These are phyloP conservation scores for Aquilaria agallochum DNA, from an alignment of 441 rosid genomes.

Conservation along the genomic window DNA sequence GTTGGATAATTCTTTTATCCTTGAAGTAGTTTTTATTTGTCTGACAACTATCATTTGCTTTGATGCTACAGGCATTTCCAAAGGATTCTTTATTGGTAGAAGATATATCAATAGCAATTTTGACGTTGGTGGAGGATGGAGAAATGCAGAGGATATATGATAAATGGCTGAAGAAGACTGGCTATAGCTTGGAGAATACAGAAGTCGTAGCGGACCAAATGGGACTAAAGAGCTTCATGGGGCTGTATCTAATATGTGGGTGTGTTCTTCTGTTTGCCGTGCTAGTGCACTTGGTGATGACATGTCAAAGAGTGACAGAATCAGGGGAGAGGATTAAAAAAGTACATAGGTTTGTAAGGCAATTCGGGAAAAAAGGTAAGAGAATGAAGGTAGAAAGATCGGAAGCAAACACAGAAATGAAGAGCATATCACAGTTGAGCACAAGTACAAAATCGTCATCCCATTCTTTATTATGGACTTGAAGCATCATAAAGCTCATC, in stretches of 20 bases:
- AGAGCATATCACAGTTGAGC: too few relatives aligned
- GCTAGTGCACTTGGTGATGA: slow-evolving; percentile 9
- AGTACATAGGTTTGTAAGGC: too few relatives aligned
- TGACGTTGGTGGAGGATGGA: slow-evolving; percentile 74
- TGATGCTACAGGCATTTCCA: slow-evolving; percentile 57
- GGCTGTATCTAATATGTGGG: slow-evolving; percentile 65
- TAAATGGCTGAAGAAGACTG: slow-evolving; percentile 63
- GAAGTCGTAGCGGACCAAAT: slow-evolving; percentile 51
- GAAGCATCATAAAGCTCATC: too few relatives aligned
- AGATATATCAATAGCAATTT: slow-evolving; percentile 82
- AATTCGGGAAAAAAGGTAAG: too few relatives aligned
- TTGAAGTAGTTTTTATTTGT: not conserved
- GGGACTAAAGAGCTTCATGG: slow-evolving; percentile 73
- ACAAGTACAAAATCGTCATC: too few relatives aligned
- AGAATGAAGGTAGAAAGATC: too few relatives aligned
- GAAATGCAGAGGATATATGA: slow-evolving; percentile 52
- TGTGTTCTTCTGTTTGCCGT: slow-evolving; percentile 42
- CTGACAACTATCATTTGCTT: not conserved
- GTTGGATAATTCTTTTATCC: not conserved
- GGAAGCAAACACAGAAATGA: too few relatives aligned
- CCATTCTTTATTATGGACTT: too few relatives aligned
- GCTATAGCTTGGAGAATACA: slow-evolving; percentile 36
- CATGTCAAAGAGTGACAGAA: too few relatives aligned
- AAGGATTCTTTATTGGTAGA: slow-evolving; percentile 64
- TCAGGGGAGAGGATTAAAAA: too few relatives aligned